Base-by-base conservation (phyloP, 495 filamentous ascomycete genomes). In the Cercophora samala region DNA sequence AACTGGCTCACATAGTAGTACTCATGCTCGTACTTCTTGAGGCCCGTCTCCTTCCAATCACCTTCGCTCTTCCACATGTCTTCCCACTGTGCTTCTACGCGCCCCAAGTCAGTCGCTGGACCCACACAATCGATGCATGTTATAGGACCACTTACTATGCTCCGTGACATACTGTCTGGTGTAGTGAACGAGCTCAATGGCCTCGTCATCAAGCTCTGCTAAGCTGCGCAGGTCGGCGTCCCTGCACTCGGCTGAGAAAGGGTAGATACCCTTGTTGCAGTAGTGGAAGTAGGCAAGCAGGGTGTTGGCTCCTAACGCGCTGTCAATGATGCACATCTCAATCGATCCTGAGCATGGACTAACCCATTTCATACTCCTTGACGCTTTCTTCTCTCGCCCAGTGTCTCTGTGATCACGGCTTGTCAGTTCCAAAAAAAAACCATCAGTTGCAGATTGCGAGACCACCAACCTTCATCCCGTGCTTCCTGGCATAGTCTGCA, bases 261-360 rank as follows among this genome's bases (percentile, higher is more conserved):
- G 82, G 62, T 81, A 79, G 63, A 80, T 72, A 26, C 78, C 83
- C 72, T 85, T 86, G 71, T 84, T 87, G 72, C 81, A 84, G 75
- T 86, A 84, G 75, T 88, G 85, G 58, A 84, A 88, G 70, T 87
- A 84, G 25, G 82, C 80, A 9, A 88, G 74, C 51, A 88, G 72
- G 63, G 85, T 85, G 65, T 87, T 86, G 22, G 85, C 85, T 19
- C 84, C 84, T 80, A 37, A n/a, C 24, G 24, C 21, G 15, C 52
- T 42, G 63, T 76, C 58, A 68, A 59, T 25, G 24, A 23, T 32
- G 4, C 22, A 23, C 1, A 37, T 21, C 3, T 18, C 52, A 29
- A 23, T 22, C 4, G 21, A 22, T 5, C 9, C 1, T 37, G 4
- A 58, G n/a, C 3, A 56, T 29, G 18, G 37, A 66, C 81, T 81